Conservation (phyloP, 352 stramenopile genomes). For the Discostella stelligera region DNA sequence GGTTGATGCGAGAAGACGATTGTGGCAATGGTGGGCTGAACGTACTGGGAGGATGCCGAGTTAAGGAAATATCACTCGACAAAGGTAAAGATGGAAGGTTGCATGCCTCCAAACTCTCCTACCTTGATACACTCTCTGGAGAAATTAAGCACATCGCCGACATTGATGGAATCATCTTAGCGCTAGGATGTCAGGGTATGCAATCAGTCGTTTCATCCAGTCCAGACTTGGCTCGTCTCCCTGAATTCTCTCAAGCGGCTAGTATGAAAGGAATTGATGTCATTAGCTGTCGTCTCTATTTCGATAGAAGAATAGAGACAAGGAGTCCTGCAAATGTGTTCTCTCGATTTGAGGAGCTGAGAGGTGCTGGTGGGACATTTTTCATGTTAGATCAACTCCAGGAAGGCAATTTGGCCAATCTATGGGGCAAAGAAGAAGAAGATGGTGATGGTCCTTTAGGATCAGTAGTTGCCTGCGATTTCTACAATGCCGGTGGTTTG, state of each 20-base stretch:
- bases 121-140: slow-evolving; percentile 38
- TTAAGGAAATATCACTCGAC: slow-evolving; percentile 59
- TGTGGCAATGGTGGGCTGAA: slow-evolving; percentile 48
- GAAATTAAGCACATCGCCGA: slow-evolving; percentile 51
- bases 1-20: slow-evolving; percentile 48
- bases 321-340: slow-evolving; percentile 85
- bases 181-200: slow-evolving; percentile 82
- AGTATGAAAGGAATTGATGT: slow-evolving; percentile 84
- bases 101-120: slow-evolving; percentile 27
- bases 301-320: slow-evolving; percentile 76
- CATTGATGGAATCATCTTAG: slow-evolving; percentile 80
- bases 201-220: slow-evolving; percentile 60
- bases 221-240: slow-evolving; percentile 64
- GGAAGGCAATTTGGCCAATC: slow-evolving; percentile 50
- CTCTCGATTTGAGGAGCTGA: slow-evolving; percentile 77
- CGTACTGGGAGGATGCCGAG: slow-evolving; percentile 67
- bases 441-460: slow-evolving; percentile 44
- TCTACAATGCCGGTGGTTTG: slow-evolving; percentile 83
- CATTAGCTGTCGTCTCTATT: slow-evolving; percentile 75
- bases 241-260: slow-evolving; percentile 75
- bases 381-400: slow-evolving; percentile 87
- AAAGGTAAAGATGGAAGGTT: slow-evolving; percentile 26
- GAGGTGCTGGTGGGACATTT: slow-evolving; percentile 84
- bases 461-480: slow-evolving; percentile 83
- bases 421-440: slow-evolving; percentile 64